phyloP scores from a whole-genome alignment of 2,329 filamentous ascomycete species.

The Xylaria sp. region DNA sequence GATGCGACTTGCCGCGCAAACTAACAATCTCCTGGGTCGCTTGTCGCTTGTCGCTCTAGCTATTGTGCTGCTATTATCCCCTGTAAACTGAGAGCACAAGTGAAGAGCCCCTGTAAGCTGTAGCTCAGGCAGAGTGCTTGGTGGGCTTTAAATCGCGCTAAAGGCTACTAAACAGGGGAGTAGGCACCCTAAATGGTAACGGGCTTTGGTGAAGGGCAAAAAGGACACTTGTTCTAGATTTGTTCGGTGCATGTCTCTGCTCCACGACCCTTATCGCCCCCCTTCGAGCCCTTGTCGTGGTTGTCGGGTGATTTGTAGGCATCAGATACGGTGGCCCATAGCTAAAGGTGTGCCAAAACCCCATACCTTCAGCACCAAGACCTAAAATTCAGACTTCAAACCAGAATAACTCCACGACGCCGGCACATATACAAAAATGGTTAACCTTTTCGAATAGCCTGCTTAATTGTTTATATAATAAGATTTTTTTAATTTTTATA shows the following conservation, averaged over 20 bases:
- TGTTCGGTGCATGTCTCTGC: conserved; percentile 13
- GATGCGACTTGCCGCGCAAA: conserved; percentile 13
- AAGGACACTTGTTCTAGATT: conserved; percentile 40
- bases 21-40: conserved; percentile 1
- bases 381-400: too few species aligned
- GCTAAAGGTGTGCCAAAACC: too few species aligned
- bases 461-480: too few species aligned
- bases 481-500: too few species aligned
- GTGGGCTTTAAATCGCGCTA: conserved; percentile 4
- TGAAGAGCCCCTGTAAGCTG: conserved; percentile 2
- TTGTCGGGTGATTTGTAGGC: not conserved
- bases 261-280: not conserved
- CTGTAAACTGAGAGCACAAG: not conserved
- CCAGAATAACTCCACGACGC: too few species aligned
- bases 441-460: too few species aligned
- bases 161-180: not conserved
- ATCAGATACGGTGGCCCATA: too few species aligned
- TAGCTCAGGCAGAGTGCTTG: not conserved
- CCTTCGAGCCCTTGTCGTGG: not conserved
- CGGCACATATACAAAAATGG: too few species aligned
- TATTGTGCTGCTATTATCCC: not conserved
- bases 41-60: not conserved
- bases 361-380: too few species aligned
- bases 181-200: not conserved
- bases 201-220: conserved; percentile 18